Evolutionary conservation across 768 basidiomycete species (phyloP).

Genomic region (Ramaria sp.): DNA sequence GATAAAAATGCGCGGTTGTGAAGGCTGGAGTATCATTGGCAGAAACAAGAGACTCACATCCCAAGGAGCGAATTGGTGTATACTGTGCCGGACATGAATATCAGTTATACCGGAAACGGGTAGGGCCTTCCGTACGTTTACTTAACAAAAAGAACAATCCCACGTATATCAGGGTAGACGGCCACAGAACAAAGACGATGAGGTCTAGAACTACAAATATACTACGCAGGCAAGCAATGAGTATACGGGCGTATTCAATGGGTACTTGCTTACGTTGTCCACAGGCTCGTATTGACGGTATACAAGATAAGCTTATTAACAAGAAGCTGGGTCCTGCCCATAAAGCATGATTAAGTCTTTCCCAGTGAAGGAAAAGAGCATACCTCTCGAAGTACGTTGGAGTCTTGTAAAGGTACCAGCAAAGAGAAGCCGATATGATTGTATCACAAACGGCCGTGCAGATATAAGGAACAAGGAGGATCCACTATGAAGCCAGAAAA

Average conservation of each 20-base stretch:
- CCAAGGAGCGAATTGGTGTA: too few relatives aligned
- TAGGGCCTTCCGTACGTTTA: background rate
- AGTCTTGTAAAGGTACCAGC: background rate
- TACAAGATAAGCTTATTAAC: constrained; percentile 2
- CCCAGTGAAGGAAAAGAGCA: background rate
- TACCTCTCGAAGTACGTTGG: background rate
- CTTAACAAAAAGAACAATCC: background rate
- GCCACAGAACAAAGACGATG: background rate
- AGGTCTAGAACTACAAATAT: background rate
- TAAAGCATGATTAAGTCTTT: background rate
- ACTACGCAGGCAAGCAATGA: background rate
- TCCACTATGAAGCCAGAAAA: background rate
- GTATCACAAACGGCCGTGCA: background rate
- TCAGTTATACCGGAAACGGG: too few relatives aligned
- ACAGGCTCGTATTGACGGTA: background rate
- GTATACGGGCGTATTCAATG: background rate
- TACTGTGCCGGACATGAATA: too few relatives aligned
- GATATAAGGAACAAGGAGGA: background rate
- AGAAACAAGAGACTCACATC: too few relatives aligned
- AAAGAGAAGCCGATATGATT: constrained; percentile 1
- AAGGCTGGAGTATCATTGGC: too few relatives aligned
- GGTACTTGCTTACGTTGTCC: background rate
- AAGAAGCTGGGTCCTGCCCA: background rate
- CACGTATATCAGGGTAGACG: background rate
- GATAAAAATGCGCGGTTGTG: too few relatives aligned